Conservation (phyloP, 2,329 filamentous ascomycete species). For the Septoria petroselini region DNA sequence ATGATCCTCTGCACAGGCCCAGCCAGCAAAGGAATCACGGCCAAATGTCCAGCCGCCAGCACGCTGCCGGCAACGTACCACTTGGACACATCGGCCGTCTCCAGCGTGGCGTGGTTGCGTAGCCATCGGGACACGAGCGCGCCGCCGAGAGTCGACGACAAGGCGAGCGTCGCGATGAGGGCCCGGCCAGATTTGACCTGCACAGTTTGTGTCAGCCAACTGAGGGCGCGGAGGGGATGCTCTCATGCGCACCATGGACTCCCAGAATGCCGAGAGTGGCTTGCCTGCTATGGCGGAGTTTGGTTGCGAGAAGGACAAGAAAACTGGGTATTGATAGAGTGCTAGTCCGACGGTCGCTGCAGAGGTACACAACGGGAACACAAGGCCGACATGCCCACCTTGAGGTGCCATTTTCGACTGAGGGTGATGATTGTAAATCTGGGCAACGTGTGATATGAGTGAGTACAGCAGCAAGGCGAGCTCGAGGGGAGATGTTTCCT, state of each 20-base stretch:
- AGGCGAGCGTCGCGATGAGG: slow-evolving; percentile 24
- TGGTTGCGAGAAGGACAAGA: slow-evolving; percentile 27
- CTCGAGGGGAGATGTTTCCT: neutral
- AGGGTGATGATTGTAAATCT: neutral
- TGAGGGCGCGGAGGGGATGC: neutral
- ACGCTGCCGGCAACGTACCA: slow-evolving; percentile 34
- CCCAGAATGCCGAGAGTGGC: slow-evolving; percentile 32
- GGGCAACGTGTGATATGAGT: neutral
- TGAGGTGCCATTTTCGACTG: slow-evolving; percentile 28
- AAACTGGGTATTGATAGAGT: slow-evolving; percentile 33
- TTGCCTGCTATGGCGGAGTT: slow-evolving; percentile 26
- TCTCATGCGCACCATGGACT: slow-evolving; percentile 16
- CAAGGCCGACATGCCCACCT: slow-evolving; percentile 31
- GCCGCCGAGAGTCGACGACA: slow-evolving; percentile 26
- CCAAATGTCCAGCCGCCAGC: slow-evolving; percentile 30
- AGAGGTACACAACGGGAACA: slow-evolving; percentile 33
- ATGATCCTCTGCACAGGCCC: slow-evolving; percentile 28
- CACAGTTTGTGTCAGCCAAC: neutral
- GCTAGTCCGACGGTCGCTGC: slow-evolving; percentile 34
- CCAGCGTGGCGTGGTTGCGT: slow-evolving; percentile 23
- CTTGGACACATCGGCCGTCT: slow-evolving; percentile 26
- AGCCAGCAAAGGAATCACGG: slow-evolving; percentile 27
- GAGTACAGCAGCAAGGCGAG: neutral
- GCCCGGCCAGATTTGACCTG: slow-evolving; percentile 26
- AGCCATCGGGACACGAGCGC: slow-evolving; percentile 30